Conservation (phyloP, 1,139 yeast species). For the Hansenula lynferdii region DNA sequence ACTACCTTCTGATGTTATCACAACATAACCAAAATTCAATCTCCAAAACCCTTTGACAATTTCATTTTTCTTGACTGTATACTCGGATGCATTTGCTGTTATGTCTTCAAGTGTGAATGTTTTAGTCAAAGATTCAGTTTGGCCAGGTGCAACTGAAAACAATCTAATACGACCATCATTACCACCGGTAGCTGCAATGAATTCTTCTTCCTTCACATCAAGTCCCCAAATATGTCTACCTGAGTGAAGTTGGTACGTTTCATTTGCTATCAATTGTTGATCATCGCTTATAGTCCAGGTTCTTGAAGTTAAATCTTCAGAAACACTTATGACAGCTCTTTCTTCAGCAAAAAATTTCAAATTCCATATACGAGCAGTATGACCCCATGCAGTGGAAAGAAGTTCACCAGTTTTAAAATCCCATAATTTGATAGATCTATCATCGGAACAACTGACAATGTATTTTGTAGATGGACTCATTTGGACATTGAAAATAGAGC, state of each 20-base stretch:
- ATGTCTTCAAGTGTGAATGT: constrained; percentile 32
- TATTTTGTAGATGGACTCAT: constrained; percentile 51
- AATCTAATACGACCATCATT: constrained; percentile 80
- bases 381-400: constrained; percentile 91
- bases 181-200: constrained; percentile 72
- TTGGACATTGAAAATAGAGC: constrained; percentile 81
- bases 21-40: constrained; percentile 39
- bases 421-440: constrained; percentile 80
- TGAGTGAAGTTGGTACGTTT: constrained; percentile 58
- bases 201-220: constrained; percentile 44
- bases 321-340: constrained; percentile 51
- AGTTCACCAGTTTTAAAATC: constrained; percentile 49
- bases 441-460: constrained; percentile 86
- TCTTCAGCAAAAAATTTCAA: constrained; percentile 50
- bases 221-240: constrained; percentile 91
- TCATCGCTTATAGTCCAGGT: constrained; percentile 50
- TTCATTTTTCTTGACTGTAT: constrained; percentile 41
- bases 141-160: constrained; percentile 42
- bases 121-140: constrained; percentile 22
- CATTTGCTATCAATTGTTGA: constrained; percentile 36
- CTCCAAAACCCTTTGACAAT: constrained; percentile 57
- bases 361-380: constrained; percentile 90
- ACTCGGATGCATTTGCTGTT: constrained; percentile 21
- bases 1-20: constrained; percentile 62
- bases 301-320: constrained; percentile 90